Evolutionary conservation across 768 basidiomycete genomes (phyloP).

Genomic region (Pleurotus tuoliensis): DNA sequence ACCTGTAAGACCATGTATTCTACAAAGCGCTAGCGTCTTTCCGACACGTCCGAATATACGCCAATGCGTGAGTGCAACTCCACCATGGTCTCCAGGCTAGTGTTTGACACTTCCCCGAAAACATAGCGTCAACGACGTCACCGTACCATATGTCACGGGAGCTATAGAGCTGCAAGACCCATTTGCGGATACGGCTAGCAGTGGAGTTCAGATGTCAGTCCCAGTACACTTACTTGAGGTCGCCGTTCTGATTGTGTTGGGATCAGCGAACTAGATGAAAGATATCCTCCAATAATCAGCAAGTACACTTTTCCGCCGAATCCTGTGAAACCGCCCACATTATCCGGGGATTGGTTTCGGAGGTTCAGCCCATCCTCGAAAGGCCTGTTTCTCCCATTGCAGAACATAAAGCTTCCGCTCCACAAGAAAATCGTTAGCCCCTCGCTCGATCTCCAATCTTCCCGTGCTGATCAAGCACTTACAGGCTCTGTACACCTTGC

Average conservation of each 20-base stretch:
- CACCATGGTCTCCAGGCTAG: not conserved
- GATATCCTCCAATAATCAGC: not conserved
- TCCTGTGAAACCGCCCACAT: not conserved
- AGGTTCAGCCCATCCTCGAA: constrained; percentile 3
- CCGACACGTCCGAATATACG: constrained; percentile 1
- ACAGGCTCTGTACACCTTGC: not conserved
- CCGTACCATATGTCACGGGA: constrained; percentile 6
- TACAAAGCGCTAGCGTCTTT: not conserved
- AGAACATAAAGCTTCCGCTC: constrained; percentile 4
- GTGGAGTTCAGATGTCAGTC: constrained; percentile 4
- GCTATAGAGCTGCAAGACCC: constrained; percentile 6
- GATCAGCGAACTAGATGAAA: not conserved
- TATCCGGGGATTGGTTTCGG: constrained; percentile 2
- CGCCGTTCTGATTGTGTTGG: not conserved
- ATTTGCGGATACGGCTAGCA: not conserved
- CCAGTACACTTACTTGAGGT: not conserved
- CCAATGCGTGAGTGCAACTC: constrained; percentile 2
- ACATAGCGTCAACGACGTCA: constrained; percentile 4
- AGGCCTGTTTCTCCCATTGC: constrained; percentile 8
- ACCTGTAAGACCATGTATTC: constrained; percentile 3
- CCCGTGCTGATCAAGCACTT: not conserved
- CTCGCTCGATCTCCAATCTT: not conserved
- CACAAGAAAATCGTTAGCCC: constrained; percentile 3
- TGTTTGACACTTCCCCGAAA: not conserved
- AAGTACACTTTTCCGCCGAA: constrained; percentile 4